Evolutionary conservation across 2,329 filamentous ascomycete genomes (phyloP).

Genomic region (Colletotrichum tofieldiae): DNA sequence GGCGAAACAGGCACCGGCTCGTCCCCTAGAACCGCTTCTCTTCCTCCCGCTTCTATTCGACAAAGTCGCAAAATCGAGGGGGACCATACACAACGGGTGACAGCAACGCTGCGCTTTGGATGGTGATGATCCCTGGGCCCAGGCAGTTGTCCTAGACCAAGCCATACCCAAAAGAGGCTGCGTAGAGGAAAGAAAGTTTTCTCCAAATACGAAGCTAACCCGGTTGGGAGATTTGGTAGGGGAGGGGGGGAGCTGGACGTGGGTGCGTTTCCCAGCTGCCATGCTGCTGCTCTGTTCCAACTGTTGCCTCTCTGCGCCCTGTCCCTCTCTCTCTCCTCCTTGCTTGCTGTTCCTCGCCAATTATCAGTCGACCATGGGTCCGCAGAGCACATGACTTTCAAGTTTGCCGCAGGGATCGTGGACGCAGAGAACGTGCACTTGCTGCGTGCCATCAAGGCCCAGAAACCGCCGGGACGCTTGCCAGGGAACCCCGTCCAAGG

Average conservation of each 20-base stretch:
- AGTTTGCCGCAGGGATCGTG: constrained; percentile 29
- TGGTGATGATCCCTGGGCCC: constrained; percentile 19
- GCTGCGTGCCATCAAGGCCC: constrained; percentile 27
- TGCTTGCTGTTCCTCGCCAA: constrained; percentile 12
- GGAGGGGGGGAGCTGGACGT: constrained; percentile 6
- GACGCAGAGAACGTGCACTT: constrained; percentile 36
- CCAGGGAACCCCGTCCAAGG: constrained; percentile 26
- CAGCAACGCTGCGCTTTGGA: constrained; percentile 10
- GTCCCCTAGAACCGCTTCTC: constrained; percentile 10
- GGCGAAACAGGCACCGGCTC: constrained; percentile 27
- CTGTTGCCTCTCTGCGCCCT: constrained; percentile 22
- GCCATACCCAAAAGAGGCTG: constrained; percentile 19
- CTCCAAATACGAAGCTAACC: constrained; percentile 22
- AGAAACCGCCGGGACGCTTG: constrained; percentile 13
- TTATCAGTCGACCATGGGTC: constrained; percentile 11
- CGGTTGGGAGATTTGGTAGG: constrained; percentile 18
- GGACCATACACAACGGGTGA: constrained; percentile 6
- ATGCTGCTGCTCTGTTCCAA: constrained; percentile 1
- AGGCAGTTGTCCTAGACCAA: constrained; percentile 1
- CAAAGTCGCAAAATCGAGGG: not conserved
- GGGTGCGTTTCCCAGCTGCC: constrained; percentile 4
- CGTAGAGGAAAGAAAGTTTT: constrained; percentile 36
- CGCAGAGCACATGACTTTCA: constrained; percentile 26
- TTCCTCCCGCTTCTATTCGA: constrained; percentile 15
- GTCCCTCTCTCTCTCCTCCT: constrained; percentile 12